phyloP scores from a whole-genome alignment of 345 rosid genomes.

The Cardamine occulta region DNA sequence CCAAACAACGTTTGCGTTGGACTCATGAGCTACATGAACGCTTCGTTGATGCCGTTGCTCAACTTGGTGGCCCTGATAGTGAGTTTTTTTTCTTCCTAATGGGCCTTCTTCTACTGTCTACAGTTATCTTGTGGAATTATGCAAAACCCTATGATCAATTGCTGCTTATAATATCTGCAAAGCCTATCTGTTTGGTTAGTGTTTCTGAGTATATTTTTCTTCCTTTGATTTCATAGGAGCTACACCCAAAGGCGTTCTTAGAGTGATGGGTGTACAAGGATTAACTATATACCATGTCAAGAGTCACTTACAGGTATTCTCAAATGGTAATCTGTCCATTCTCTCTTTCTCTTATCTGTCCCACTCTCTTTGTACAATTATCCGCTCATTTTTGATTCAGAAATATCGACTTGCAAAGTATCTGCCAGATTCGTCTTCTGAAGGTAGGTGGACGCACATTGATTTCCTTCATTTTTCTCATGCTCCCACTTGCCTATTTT shows the following conservation, averaged over 20 bases:
- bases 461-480: constrained; percentile 23
- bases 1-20: constrained; percentile 97
- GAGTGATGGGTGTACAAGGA: constrained; percentile 99
- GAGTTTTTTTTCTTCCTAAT: constrained; percentile 48
- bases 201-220: constrained; percentile 7
- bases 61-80: constrained; percentile 99
- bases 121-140: neutral
- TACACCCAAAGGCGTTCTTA: constrained; percentile 97
- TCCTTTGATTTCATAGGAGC: constrained; percentile 62
- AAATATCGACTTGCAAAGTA: constrained; percentile 94
- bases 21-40: constrained; percentile 99
- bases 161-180: neutral
- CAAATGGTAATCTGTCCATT: neutral
- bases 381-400: constrained; percentile 52
- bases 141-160: neutral
- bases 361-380: neutral
- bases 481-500: constrained; percentile 16
- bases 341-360: neutral
- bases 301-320: constrained; percentile 90
- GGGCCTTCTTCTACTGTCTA: neutral
- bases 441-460: constrained; percentile 86
- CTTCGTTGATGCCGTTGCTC: constrained; percentile 98
- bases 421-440: constrained; percentile 92
- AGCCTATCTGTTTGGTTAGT: constrained; percentile 9
- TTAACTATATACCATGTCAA: constrained; percentile 97